Percentiles rank a stretch among this genome's conserved stretches.
phyloP scores from a whole-genome alignment of 2,329 filamentous ascomycete genomes.

The Exophiala calicioides region DNA sequence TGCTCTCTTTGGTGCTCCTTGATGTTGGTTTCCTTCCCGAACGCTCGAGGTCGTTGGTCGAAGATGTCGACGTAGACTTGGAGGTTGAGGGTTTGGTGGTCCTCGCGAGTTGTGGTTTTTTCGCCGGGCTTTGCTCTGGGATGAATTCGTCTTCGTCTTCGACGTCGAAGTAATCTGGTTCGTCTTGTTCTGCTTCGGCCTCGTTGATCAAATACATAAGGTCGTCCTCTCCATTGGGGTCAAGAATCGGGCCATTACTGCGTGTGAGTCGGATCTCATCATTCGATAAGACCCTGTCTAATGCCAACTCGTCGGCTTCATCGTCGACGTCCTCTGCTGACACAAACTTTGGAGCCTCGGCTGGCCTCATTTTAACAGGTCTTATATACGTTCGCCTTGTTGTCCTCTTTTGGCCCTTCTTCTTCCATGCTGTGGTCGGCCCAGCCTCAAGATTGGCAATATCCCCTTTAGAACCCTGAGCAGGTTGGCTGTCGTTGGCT shows the following conservation, averaged over 20 bases:
- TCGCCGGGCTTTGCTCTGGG: slow-evolving; percentile 1
- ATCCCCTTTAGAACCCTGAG: slow-evolving; percentile 12
- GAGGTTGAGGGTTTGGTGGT: too few species aligned
- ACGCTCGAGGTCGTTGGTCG: background rate
- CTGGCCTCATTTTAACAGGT: slow-evolving; percentile 36
- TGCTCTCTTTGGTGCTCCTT: slow-evolving; percentile 27
- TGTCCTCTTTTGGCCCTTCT: slow-evolving; percentile 53
- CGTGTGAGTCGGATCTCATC: slow-evolving; percentile 22
- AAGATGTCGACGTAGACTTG: too few species aligned
- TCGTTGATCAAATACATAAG: slow-evolving; percentile 13
- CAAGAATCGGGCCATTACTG: background rate
- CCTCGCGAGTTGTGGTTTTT: slow-evolving; percentile 5
- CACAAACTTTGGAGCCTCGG: slow-evolving; percentile 36
- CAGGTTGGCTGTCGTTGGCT: slow-evolving; percentile 41
- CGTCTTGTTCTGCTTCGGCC: slow-evolving; percentile 9
- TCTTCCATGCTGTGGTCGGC: slow-evolving; percentile 40
- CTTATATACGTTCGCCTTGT: slow-evolving; percentile 48
- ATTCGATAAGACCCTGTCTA: slow-evolving; percentile 23
- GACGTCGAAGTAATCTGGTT: background rate
- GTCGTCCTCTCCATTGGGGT: slow-evolving; percentile 6
- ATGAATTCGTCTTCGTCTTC: slow-evolving; percentile 13
- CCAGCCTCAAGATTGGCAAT: slow-evolving; percentile 20
- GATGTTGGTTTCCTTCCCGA: slow-evolving; percentile 1
- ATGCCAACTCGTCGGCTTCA: slow-evolving; percentile 27
- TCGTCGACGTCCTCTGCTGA: slow-evolving; percentile 26